Base-by-base conservation (phyloP, 257 asterid genomes). In the Fraxinus excelsior region DNA sequence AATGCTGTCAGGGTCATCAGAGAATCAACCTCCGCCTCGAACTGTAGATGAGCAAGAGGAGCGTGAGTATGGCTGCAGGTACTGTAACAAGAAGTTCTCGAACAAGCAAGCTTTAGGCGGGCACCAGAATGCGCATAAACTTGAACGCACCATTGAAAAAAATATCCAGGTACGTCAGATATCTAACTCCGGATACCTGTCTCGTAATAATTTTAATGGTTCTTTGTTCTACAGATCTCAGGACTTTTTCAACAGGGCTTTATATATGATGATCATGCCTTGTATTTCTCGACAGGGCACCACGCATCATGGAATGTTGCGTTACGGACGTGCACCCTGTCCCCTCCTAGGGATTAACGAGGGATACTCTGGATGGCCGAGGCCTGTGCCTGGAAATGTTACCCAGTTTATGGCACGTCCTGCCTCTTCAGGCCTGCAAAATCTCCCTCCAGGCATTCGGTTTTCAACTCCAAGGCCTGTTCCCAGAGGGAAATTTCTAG, bases 91-190 rank as follows among this genome's bases (percentile, higher is more conserved):
- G 81, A 79, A 18, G 77, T 86, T 86, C 56, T 16, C 35, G 26
- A 83, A 44, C 80, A 86, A 83, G 74, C 84, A 83, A 26, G 87
- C 87, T 21, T 71, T 83, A 18, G 87, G 89, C 1, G 85, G 89
- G 13, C 87, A 86, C 72, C 85, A 83, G 25, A 86, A 86, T 28
- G 87, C 89, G 1, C 89, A 86, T 74, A 79, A 74, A 28, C 9
- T 51, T 2, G 82, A 83, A 62, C 72, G 89, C 9, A 69, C 74
- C 11, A 25, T 80, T 9, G 85, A 83, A 23, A 85, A 83, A 21
- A 70, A 21, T 31, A 53, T 29, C 40, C 73, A 35, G 3, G 76
- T 53, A 0, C 4, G 19, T n/a, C 64, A 35, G 2, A 69, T 31
- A 8, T 46, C 16, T 4, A 51, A n/a, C 6, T 72, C 71, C 23